Base-by-base conservation (phyloP, 768 basidiomycete species). In the Boletus coccyginus region DNA sequence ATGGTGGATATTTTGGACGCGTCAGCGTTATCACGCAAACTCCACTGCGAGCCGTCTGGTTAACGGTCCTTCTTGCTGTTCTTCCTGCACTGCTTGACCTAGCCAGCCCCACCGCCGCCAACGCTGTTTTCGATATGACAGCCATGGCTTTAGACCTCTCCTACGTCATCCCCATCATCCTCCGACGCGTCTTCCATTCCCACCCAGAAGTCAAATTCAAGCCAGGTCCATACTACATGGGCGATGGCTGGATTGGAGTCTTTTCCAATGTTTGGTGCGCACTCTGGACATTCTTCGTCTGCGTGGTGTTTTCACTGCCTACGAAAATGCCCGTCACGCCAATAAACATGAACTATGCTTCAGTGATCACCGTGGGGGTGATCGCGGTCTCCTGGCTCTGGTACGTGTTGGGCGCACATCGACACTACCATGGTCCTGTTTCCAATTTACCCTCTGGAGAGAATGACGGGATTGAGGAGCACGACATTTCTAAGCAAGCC, bases 221-320 rank as follows among this genome's bases (percentile, higher is more conserved):
- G 39, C 84, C 84, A 0, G 84, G 84, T 9, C 84, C 84, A 16
- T 85, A 81, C 68, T 84, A 82, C 70, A 76, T 85, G 76, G 78
- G 82, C 24, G 74, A 78, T 50, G 81, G 81, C 2, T 60, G 72
- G 55, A 57, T 82, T 13, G 81, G 81, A 0, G 73, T 71, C 69
- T 63, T 71, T 13, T 70, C 71, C 50, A 83, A 83, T 57, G 46
- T 76, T 33, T 77, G 69, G 60, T 81, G 80, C 57, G 72, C 79
- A 29, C 38, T 70, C 8, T 81, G 78, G 78, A 77, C 77, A 46
- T 59, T 70, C 14, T 80, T 80, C 62, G 75, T 81, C 16, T 71
- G 66, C 47, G 71, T 81, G 40, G 70, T 82, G 42, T 80, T 82
- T 60, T 75, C 78, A 21, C 70, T 84, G 50, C 83, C 83, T 5